Conservation (phyloP, 2,329 filamentous ascomycete species). For the Pyrenochaeta sp. region DNA sequence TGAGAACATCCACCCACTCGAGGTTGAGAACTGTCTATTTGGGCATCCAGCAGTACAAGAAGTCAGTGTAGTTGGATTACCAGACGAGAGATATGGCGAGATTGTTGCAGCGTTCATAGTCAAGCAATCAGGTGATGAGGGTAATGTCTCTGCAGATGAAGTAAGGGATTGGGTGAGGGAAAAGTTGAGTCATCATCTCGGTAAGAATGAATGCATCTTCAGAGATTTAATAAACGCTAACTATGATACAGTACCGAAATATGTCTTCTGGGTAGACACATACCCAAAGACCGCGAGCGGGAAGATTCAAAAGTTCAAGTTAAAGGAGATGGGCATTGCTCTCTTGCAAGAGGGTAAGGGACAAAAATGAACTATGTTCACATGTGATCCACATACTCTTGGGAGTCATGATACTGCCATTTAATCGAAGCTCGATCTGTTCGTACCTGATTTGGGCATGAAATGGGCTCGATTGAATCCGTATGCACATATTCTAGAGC, state of each 20-base stretch:
- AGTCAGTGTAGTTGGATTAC: slow-evolving; percentile 82
- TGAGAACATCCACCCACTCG: slow-evolving; percentile 94
- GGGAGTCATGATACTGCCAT: too few relatives aligned
- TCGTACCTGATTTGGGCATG: too few relatives aligned
- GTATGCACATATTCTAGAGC: too few relatives aligned
- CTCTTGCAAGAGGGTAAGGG: slow-evolving; percentile 34
- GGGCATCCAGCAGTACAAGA: slow-evolving; percentile 74
- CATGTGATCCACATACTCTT: too few relatives aligned
- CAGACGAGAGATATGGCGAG: slow-evolving; percentile 85
- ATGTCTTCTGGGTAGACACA: slow-evolving; percentile 85
- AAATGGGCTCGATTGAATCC: too few relatives aligned
- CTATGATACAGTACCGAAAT: slow-evolving; percentile 70
- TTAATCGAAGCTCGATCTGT: too few relatives aligned
- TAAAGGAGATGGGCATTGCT: slow-evolving; percentile 69
- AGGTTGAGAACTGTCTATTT: slow-evolving; percentile 88
- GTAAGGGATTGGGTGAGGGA: slow-evolving; percentile 76
- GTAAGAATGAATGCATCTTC: slow-evolving; percentile 48
- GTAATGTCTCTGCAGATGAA: slow-evolving; percentile 61
- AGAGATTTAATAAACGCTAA: slow-evolving; percentile 1
- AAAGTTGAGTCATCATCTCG: slow-evolving; percentile 74
- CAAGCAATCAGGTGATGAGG: slow-evolving; percentile 45
- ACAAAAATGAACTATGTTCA: slow-evolving; percentile 9
- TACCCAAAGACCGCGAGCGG: slow-evolving; percentile 96
- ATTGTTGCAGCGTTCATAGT: slow-evolving; percentile 85
- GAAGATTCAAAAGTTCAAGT: slow-evolving; percentile 94